phyloP scores from a whole-genome alignment of 345 rosid genomes.

The Sonneratia alba region DNA sequence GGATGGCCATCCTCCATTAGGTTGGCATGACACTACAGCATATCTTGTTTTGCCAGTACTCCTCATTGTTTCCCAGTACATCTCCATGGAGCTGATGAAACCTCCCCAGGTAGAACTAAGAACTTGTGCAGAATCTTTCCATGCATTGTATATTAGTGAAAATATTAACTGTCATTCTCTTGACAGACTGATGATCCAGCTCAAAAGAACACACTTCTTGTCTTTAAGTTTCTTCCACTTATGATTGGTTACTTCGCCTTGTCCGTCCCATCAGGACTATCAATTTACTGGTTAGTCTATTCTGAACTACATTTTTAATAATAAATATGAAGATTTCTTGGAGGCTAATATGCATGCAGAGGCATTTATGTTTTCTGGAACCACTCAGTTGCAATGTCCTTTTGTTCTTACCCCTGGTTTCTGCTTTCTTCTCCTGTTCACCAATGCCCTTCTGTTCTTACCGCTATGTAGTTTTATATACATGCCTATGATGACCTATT shows the following conservation, averaged over 20 bases:
- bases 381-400: not conserved
- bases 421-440: not conserved
- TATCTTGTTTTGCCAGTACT: conserved; percentile 97
- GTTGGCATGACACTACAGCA: conserved; percentile 88
- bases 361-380: not conserved
- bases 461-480: not conserved
- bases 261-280: conserved; percentile 97
- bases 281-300: conserved; percentile 87
- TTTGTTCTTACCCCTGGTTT: not conserved
- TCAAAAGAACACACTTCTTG: conserved; percentile 88
- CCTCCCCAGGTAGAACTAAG: conserved; percentile 77
- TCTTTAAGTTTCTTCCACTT: conserved; percentile 93
- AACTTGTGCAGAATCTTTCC: conserved; percentile 6
- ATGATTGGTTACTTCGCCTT: conserved; percentile 97
- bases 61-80: conserved; percentile 73
- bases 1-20: conserved; percentile 98
- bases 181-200: conserved; percentile 90
- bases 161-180: conserved; percentile 10
- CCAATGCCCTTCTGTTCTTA: not conserved
- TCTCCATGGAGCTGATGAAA: conserved; percentile 98
- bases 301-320: conserved; percentile 5
- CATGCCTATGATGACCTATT: not conserved
- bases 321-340: not conserved
- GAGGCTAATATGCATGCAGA: not conserved
- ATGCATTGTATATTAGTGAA: not conserved